phyloP scores from a whole-genome alignment of 2,329 filamentous ascomycete species.

The Sclerotinia trifoliorum region DNA sequence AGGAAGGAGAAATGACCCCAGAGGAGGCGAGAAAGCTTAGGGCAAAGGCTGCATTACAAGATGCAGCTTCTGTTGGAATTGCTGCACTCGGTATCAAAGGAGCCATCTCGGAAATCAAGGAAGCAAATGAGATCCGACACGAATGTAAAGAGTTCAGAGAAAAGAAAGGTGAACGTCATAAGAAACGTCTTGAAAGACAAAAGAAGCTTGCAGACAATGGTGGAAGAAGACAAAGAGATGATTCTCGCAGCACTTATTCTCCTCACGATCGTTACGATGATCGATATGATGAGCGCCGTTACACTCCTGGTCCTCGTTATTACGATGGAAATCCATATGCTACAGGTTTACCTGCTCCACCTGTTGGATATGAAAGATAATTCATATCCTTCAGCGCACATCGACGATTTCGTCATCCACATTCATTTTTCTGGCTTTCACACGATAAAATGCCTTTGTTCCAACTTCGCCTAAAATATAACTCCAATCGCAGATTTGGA shows the following conservation, averaged over 20 bases:
- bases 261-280: constrained; percentile 24
- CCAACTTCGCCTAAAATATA: constrained; percentile 15
- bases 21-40: constrained; percentile 63
- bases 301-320: constrained; percentile 44
- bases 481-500: background rate
- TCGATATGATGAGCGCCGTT: constrained; percentile 32
- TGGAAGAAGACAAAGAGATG: constrained; percentile 25
- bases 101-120: constrained; percentile 63
- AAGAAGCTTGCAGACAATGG: constrained; percentile 36
- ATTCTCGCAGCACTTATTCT: constrained; percentile 19
- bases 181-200: constrained; percentile 47
- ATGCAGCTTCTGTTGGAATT: constrained; percentile 65
- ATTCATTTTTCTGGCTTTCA: background rate
- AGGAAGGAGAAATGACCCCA: constrained; percentile 60
- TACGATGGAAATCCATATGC: constrained; percentile 48
- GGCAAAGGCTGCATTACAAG: constrained; percentile 61
- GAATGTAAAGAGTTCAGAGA: constrained; percentile 54
- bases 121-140: constrained; percentile 61
- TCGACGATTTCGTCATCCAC: background rate
- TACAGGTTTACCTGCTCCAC: constrained; percentile 39
- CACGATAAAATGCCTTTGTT: constrained; percentile 19
- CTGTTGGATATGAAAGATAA: constrained; percentile 36
- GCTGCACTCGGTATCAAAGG: constrained; percentile 67
- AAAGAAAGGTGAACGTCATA: constrained; percentile 46
- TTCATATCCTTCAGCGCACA: constrained; percentile 7